These are phyloP conservation scores for Mycotypha africana DNA, from an alignment of 371 early-diverging fungal genomes.

Conservation along the genomic window DNA sequence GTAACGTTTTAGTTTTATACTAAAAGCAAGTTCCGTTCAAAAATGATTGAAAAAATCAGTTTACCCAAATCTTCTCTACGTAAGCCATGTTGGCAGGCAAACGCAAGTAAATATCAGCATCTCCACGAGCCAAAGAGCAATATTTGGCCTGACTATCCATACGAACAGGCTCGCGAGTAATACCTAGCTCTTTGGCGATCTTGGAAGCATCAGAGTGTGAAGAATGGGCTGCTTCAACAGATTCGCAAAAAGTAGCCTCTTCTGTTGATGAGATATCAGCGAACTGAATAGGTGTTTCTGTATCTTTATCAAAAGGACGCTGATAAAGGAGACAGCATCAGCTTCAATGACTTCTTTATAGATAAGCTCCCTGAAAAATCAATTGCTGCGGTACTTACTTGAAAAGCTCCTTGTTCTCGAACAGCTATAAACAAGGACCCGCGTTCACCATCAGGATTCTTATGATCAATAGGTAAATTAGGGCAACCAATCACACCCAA, in stretches of 20 bases:
- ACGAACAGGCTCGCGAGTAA: constrained; percentile 70
- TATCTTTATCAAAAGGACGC: constrained; percentile 56
- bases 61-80: constrained; percentile 95
- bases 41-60: no score
- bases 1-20: no score
- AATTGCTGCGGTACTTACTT: constrained; percentile 41
- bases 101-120: constrained; percentile 89
- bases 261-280: constrained; percentile 43
- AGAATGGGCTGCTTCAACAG: constrained; percentile 93
- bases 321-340: no score
- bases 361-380: background rate
- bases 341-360: background rate
- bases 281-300: constrained; percentile 64
- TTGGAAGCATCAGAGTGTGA: constrained; percentile 74
- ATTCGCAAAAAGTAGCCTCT: constrained; percentile 86
- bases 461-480: constrained; percentile 74
- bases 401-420: constrained; percentile 85
- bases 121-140: constrained; percentile 79
- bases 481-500: constrained; percentile 95
- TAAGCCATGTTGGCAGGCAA: constrained; percentile 76
- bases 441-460: constrained; percentile 55
- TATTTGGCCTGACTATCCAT: constrained; percentile 98
- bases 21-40: no score
- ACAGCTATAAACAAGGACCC: constrained; percentile 80
- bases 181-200: constrained; percentile 71